Percentiles rank a stretch among this genome's conserved stretches.
phyloP scores from a whole-genome alignment of 1,139 yeast species.

The Lodderomyces metapsilosis region DNA sequence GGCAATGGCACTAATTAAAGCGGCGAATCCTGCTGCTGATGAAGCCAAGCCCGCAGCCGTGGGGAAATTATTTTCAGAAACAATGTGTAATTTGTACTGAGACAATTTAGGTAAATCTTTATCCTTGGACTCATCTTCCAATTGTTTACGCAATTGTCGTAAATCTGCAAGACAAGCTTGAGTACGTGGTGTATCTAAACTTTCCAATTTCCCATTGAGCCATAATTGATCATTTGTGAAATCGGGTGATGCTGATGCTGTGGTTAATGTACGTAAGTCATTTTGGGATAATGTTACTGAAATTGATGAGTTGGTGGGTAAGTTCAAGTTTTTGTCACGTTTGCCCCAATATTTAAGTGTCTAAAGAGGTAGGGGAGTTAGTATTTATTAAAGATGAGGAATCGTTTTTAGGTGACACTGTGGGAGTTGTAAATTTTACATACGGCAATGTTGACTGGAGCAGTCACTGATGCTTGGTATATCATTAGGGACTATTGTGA shows the following conservation, averaged over 20 bases:
- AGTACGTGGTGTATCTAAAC: constrained; percentile 66
- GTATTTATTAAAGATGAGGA: no score
- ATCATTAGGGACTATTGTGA: constrained; percentile 17
- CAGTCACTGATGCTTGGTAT: constrained; percentile 80
- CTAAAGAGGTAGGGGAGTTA: constrained; percentile 33
- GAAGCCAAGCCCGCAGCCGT: constrained; percentile 99
- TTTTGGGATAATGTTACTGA: constrained; percentile 90
- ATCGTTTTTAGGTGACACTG: no score
- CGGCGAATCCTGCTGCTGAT: constrained; percentile 98
- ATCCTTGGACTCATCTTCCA: constrained; percentile 55
- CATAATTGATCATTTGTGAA: constrained; percentile 69
- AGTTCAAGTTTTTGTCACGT: constrained; percentile 78
- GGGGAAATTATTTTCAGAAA: constrained; percentile 94
- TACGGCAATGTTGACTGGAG: constrained; percentile 96
- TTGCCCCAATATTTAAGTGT: constrained; percentile 99
- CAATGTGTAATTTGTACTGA: constrained; percentile 69
- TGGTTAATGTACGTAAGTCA: constrained; percentile 86
- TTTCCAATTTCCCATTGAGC: constrained; percentile 77
- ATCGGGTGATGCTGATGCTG: constrained; percentile 66
- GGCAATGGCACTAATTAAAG: constrained; percentile 85
- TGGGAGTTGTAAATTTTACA: constrained; percentile 23
- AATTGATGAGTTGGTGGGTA: constrained; percentile 94
- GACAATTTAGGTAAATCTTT: constrained; percentile 59
- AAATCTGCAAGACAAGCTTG: constrained; percentile 78
- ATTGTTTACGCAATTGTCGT: constrained; percentile 57